Evolutionary conservation across 2,329 filamentous ascomycete genomes (phyloP).

Genomic region (Penicillium oxalicum): DNA sequence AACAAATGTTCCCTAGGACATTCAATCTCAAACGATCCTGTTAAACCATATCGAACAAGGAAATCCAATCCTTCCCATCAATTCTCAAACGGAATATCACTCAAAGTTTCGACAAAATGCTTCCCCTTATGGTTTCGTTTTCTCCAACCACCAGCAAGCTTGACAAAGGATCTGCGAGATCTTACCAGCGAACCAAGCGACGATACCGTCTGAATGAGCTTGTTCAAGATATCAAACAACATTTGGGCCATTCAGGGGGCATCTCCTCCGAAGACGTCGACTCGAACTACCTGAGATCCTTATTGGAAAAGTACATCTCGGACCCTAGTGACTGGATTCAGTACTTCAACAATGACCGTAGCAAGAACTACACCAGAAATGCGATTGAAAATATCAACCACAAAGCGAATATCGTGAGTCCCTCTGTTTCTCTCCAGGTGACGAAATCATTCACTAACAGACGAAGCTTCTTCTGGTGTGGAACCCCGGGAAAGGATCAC

Average conservation of each 20-base stretch:
- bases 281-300: conserved; percentile 20
- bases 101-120: conserved; percentile 9
- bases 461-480: conserved; percentile 28
- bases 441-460: neutral
- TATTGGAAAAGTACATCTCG: conserved; percentile 24
- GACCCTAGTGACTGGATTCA: conserved; percentile 25
- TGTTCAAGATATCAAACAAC: conserved; percentile 24
- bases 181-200: conserved; percentile 15
- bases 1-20: conserved; percentile 1
- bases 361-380: conserved; percentile 31
- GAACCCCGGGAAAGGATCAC: conserved; percentile 33
- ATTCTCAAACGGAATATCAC: no score
- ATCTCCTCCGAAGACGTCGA: conserved; percentile 25
- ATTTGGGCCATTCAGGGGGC: conserved; percentile 22
- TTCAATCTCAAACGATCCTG: neutral
- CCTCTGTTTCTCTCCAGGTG: neutral
- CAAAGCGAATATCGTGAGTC: conserved; percentile 29
- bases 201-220: conserved; percentile 21
- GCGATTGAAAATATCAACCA: conserved; percentile 29
- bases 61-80: no score
- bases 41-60: neutral
- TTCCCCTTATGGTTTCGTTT: conserved; percentile 10
- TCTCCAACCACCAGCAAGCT: conserved; percentile 4
- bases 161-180: conserved; percentile 9
- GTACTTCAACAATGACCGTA: conserved; percentile 26